These are phyloP conservation scores for Penicillium glabrum DNA, from an alignment of 2,329 filamentous ascomycete genomes.

Conservation along the genomic window DNA sequence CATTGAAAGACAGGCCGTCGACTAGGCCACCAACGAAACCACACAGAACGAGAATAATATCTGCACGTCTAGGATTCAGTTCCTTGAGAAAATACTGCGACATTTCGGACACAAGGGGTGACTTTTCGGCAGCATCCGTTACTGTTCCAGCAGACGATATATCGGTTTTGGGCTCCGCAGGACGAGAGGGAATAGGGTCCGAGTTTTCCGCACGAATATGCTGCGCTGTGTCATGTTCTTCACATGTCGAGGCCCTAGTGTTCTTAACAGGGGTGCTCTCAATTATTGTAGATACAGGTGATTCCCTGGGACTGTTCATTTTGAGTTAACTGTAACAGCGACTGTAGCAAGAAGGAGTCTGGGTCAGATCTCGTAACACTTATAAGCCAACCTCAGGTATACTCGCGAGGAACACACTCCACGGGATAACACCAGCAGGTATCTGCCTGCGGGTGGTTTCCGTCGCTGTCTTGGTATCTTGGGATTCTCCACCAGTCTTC, in stretches of 20 bases:
- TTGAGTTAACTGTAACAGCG: background rate
- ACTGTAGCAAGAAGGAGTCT: background rate
- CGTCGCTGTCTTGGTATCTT: too few relatives aligned
- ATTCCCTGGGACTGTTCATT: constrained; percentile 1
- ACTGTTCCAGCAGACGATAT: too few relatives aligned
- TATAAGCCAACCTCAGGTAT: background rate
- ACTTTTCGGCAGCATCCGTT: background rate
- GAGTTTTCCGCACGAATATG: too few relatives aligned
- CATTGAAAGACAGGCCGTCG: constrained; percentile 43
- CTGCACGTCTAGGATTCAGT: constrained; percentile 26
- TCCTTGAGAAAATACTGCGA: constrained; percentile 9
- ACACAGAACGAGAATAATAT: constrained; percentile 34
- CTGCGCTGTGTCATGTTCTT: background rate
- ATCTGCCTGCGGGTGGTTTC: too few relatives aligned
- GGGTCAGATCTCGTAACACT: background rate
- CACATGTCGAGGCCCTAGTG: background rate
- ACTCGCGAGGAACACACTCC: too few relatives aligned
- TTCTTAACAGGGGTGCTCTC: background rate
- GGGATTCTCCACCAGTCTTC: too few relatives aligned
- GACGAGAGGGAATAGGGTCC: too few relatives aligned
- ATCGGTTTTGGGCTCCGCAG: too few relatives aligned
- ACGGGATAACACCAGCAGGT: too few relatives aligned
- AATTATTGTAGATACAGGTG: constrained; percentile 4
- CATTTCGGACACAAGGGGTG: background rate
- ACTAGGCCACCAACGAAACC: constrained; percentile 42